Evolutionary conservation across 1,284 basidiomycete genomes (phyloP), one percentile per base, ranked within the genome.

Genomic region (Trametes sp.): DNA sequence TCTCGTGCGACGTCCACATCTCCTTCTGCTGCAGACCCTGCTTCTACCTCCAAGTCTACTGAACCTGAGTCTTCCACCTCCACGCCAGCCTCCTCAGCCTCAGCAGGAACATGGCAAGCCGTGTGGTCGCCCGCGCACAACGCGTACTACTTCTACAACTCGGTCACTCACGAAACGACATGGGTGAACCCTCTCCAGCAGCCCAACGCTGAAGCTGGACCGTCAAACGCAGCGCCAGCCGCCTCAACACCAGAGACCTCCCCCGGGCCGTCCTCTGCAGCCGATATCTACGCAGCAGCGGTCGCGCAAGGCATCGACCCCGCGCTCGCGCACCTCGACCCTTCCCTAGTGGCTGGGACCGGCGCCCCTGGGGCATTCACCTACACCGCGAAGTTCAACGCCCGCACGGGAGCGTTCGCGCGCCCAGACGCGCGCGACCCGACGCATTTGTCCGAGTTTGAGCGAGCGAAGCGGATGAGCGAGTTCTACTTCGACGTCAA

Each of bases 131-230:
- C 92, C 0, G 83, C 89, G 63, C 87, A 93, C 78, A 91, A 87
- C 76, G 86, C 92, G 19, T 96, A 95, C 80, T 96, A 96, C 77
- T 96, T 96, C 79, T 93, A 87, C 85, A 96, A 96, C 77, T 69
- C 87, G 14, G 76, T 80, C 60, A 94, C 93, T 0, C 82, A 89
- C 62, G 88, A 95, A 78, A 95, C 94, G 36, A 96, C 95, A 24
- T 96, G 95, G 95, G 81, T 82, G 42, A 96, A 96, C 73, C 94
- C 94, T 8, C 82, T 96, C 41, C 79, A 85, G 59, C 75, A 80
- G 10, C 41, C 68, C 73, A 59, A 64, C 38, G 48, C 69, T 21
- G 61, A 67, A 1, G 48, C 71, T 26, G 52, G 71, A 24, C 48
- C 72, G 2, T 70, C 75, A 11, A 53, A 69, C 21, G 64, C 73